These are phyloP conservation scores for Solanum boliviense DNA, from an alignment of 257 asterid genomes.

Conservation along the genomic window DNA sequence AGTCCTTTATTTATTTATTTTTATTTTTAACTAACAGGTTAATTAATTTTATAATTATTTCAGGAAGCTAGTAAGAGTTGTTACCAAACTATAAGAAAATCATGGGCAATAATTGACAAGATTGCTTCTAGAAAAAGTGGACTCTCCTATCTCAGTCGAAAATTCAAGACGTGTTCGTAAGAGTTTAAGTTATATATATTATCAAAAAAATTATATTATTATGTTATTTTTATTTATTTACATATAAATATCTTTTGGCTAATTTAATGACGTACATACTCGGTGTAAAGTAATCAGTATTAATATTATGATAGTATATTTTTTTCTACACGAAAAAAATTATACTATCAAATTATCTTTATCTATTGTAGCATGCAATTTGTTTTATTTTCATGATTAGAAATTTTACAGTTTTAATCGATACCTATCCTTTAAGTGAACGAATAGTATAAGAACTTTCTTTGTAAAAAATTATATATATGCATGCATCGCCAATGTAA, in stretches of 20 bases:
- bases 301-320: no score
- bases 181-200: neutral
- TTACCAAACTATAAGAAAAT: conserved; percentile 32
- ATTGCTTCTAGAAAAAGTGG: conserved; percentile 41
- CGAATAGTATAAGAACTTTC: neutral
- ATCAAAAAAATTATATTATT: neutral
- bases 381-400: neutral
- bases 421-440: neutral
- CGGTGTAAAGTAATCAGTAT: neutral
- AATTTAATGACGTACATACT: neutral
- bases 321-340: no score
- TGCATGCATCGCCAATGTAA: neutral
- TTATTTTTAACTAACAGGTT: neutral
- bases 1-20: neutral
- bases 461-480: neutral
- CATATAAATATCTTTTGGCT: neutral
- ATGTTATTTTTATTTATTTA: neutral
- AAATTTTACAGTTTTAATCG: neutral
- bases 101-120: conserved; percentile 63
- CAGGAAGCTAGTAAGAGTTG: conserved; percentile 56
- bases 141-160: conserved; percentile 33
- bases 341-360: neutral
- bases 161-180: conserved; percentile 68
- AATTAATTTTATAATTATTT: neutral
- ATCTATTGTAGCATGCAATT: neutral